These are phyloP conservation scores for Mrakiaceae sp. DNA, from an alignment of 1,284 basidiomycete species.

Conservation along the genomic window DNA sequence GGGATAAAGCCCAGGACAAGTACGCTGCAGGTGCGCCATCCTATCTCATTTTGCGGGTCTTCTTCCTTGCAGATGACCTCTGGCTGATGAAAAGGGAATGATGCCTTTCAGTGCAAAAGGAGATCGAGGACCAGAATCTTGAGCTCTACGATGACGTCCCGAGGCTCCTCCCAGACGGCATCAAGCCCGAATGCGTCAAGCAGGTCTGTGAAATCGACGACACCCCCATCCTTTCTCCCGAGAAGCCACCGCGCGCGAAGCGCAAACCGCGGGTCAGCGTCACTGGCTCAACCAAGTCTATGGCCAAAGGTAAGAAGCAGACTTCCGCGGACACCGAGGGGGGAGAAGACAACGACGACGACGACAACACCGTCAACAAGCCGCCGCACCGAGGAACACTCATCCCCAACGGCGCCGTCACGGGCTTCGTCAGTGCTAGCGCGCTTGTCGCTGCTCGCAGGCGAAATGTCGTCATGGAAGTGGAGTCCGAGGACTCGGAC, in stretches of 20 bases:
- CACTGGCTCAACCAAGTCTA: too few relatives aligned
- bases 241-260: conserved; percentile 20
- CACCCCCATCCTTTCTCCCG: conserved; percentile 23
- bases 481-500: conserved; percentile 10
- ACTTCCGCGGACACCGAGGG: neutral
- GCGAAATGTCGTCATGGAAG: neutral
- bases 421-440: conserved; percentile 32
- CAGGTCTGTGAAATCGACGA: conserved; percentile 50
- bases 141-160: conserved; percentile 88
- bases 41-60: too few relatives aligned
- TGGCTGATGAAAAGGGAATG: neutral
- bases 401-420: conserved; percentile 29
- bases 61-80: neutral
- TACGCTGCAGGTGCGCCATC: conserved; percentile 48
- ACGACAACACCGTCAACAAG: too few relatives aligned
- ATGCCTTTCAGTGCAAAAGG: conserved; percentile 50
- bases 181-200: conserved; percentile 67
- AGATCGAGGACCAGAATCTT: conserved; percentile 74
- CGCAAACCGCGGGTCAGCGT: conserved; percentile 15
- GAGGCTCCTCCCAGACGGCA: conserved; percentile 66
- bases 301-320: conserved; percentile 3
- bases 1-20: conserved; percentile 75
- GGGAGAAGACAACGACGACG: too few relatives aligned
- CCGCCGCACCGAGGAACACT: conserved; percentile 20
- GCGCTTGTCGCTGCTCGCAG: neutral